A percentile compares a stretch with the other conserved stretches of the same genome.
Conservation (phyloP, 2,329 filamentous ascomycete genomes). For the Aspergillus arachidicola region DNA sequence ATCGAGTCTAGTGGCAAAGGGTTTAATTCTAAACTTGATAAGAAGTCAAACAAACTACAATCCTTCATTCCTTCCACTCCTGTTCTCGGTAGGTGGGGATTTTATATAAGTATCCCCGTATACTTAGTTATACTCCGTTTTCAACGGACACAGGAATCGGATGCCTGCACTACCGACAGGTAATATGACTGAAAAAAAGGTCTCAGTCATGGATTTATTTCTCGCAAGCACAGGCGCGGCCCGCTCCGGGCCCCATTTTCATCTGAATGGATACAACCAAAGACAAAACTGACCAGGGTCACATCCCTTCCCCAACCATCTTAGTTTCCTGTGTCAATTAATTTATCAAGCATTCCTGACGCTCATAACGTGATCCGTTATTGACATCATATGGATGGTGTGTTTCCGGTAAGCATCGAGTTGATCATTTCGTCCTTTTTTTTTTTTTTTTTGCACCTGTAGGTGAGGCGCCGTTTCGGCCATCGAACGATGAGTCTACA, state of each 20-base stretch:
- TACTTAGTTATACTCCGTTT: neutral
- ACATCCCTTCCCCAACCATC: constrained; percentile 1
- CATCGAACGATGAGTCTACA: constrained; percentile 3
- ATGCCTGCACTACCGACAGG: neutral
- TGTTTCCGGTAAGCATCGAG: neutral
- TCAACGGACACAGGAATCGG: neutral
- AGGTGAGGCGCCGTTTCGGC: neutral
- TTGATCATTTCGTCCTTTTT: neutral
- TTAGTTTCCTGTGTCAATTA: neutral
- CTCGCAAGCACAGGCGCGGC: constrained; percentile 1
- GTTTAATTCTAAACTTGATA: neutral
- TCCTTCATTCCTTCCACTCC: neutral
- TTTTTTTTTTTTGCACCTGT: neutral
- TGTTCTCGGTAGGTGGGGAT: neutral
- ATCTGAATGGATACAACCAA: neutral
- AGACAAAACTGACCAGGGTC: neutral
- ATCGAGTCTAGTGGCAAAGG: neutral
- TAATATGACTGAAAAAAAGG: neutral
- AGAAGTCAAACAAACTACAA: neutral
- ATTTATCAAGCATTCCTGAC: neutral
- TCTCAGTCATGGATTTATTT: neutral
- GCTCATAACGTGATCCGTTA: neutral
- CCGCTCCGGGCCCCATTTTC: constrained; percentile 3
- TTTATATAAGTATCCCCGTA: neutral
- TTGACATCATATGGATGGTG: neutral